Evolutionary conservation across 1,139 yeast genomes (phyloP).

Genomic region (Debaryomyces nepalensis): DNA sequence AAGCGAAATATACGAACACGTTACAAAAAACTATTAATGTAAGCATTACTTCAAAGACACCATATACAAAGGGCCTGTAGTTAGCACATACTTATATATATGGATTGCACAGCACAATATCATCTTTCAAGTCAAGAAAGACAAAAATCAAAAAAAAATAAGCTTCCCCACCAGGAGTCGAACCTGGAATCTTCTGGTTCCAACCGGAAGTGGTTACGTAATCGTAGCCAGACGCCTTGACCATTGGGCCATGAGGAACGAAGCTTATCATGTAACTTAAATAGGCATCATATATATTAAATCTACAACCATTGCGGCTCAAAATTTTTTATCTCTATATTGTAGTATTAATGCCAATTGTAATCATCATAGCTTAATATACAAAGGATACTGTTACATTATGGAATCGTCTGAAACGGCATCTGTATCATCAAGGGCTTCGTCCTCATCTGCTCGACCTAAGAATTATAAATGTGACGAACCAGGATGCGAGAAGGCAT

Average conservation of each 20-base stretch:
- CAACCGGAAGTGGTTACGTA: constrained; percentile 51
- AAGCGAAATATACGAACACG: too few species aligned
- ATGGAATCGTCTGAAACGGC: constrained; percentile 8
- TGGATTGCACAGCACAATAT: background rate
- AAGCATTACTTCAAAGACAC: too few species aligned
- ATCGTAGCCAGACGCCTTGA: constrained; percentile 62
- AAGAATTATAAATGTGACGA: constrained; percentile 65
- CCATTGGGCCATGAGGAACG: constrained; percentile 63
- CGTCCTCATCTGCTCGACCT: constrained; percentile 43
- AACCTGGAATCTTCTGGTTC: constrained; percentile 93
- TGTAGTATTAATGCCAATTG: background rate
- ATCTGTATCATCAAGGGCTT: constrained; percentile 5
- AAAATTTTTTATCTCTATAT: constrained; percentile 1
- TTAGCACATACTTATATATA: background rate
- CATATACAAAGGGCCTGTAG: too few species aligned
- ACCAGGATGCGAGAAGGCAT: constrained; percentile 73
- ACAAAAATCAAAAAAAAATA: constrained; percentile 31
- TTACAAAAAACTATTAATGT: background rate
- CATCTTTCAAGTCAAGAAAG: background rate
- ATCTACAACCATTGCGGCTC: too few species aligned
- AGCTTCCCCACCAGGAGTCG: constrained; percentile 96
- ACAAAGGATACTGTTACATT: background rate
- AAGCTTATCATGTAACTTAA: constrained; percentile 35
- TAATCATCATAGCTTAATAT: too few species aligned
- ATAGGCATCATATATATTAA: too few species aligned